Conservation (phyloP, 1,139 yeast species). For the Blastobotrys malaysiensis region DNA sequence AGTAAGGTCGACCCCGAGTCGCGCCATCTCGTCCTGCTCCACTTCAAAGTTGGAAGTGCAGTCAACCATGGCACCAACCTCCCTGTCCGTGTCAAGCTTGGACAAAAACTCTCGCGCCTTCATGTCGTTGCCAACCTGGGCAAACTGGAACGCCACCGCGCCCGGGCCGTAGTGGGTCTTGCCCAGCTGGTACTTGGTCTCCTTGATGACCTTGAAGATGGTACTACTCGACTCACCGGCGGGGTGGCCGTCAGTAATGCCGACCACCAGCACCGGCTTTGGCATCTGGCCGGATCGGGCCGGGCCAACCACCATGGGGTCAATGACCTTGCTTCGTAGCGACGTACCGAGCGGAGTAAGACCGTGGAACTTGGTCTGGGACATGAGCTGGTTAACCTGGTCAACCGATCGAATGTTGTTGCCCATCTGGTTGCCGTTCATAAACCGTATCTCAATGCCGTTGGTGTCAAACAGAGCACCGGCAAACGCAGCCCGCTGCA, state of each 20-base stretch:
- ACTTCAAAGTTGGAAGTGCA: conserved; percentile 34
- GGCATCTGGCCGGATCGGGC: conserved; percentile 24
- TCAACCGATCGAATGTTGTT: conserved; percentile 27
- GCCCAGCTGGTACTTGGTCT: conserved; percentile 25
- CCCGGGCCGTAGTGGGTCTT: conserved; percentile 30
- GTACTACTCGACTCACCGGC: conserved; percentile 31
- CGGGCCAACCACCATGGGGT: conserved; percentile 30
- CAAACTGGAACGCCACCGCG: conserved; percentile 33
- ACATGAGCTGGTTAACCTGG: conserved; percentile 26
- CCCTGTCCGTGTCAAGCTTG: conserved; percentile 28
- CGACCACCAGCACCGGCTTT: conserved; percentile 32
- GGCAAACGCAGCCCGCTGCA: conserved; percentile 31
- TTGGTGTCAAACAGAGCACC: conserved; percentile 32
- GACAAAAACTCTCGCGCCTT: conserved; percentile 33
- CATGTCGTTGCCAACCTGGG: conserved; percentile 34
- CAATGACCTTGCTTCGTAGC: conserved; percentile 27
- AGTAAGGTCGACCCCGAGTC: conserved; percentile 30
- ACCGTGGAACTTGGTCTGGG: conserved; percentile 29
- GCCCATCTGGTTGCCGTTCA: conserved; percentile 29
- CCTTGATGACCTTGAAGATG: conserved; percentile 26
- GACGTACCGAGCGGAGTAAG: conserved; percentile 33
- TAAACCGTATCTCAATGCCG: conserved; percentile 33
- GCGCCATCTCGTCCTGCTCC: conserved; percentile 34
- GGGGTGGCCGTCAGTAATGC: conserved; percentile 34
- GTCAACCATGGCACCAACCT: conserved; percentile 33